These are phyloP conservation scores for Hortiboletus campestris DNA, from an alignment of 768 basidiomycete species.

Conservation along the genomic window DNA sequence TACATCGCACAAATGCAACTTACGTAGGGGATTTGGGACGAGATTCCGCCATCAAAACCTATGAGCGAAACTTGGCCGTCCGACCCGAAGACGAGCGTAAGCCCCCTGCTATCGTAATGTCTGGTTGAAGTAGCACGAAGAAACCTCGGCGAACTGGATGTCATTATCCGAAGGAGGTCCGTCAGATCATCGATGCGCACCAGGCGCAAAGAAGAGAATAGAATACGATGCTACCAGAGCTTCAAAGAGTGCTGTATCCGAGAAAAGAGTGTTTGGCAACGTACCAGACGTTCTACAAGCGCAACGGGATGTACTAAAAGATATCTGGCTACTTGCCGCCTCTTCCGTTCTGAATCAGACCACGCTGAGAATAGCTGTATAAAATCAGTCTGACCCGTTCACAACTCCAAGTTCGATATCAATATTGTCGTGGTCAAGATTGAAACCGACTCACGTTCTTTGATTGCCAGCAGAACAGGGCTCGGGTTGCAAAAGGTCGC, in stretches of 20 bases:
- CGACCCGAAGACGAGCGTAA: constrained; percentile 28
- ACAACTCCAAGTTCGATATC: background rate
- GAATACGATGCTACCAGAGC: constrained; percentile 16
- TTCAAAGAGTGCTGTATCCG: constrained; percentile 1
- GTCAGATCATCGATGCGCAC: constrained; percentile 28
- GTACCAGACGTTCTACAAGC: constrained; percentile 2
- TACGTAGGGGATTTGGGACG: constrained; percentile 4
- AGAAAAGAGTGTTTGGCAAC: constrained; percentile 1
- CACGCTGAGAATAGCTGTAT: background rate
- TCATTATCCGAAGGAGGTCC: constrained; percentile 19
- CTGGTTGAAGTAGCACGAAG: constrained; percentile 8
- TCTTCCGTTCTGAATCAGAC: constrained; percentile 13
- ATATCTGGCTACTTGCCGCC: background rate
- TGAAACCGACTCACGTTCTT: background rate
- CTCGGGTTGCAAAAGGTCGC: no score
- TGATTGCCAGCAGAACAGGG: background rate
- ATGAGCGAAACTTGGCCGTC: constrained; percentile 29
- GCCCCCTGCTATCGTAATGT: constrained; percentile 18
- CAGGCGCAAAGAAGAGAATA: constrained; percentile 23
- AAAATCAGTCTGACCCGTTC: constrained; percentile 3
- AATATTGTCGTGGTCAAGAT: background rate
- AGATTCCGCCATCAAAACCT: constrained; percentile 10
- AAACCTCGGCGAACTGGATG: constrained; percentile 6
- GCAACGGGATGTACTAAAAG: background rate
- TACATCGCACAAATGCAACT: background rate